Evolutionary conservation across 2,329 filamentous ascomycete species (phyloP), one percentile per base, ranked within the genome.

Genomic region (Macrophomina phaseolina): DNA sequence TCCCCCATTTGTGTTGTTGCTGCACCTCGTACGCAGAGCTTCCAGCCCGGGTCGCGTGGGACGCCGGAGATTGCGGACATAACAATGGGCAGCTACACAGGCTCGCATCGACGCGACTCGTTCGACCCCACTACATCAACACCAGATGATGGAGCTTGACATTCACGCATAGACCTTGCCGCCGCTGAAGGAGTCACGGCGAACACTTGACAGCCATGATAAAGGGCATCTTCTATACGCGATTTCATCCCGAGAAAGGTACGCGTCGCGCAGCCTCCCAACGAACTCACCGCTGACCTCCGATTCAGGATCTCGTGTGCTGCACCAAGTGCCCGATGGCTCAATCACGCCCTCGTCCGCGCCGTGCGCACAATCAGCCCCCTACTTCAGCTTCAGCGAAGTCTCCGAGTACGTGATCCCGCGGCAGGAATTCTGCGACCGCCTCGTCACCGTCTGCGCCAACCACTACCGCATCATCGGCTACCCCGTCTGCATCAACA

Each of bases 341-440:
- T 84, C 85, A 67, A 86, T 90, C 70, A 80, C 75, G 8, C 75
- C 78, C 1, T 78, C 75, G 5, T 68, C 66, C 73, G 70, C 77
- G 71, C 68, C 83, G 68, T 74, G 82, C 68, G 76, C 83, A 40
- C 78, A 75, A 71, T 86, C 82, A 74, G 82, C 83, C 11, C 89
- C 90, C 3, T 87, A 97, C 69, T 87, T 97, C 75, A 89, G 93
- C 79, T 98, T 97, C 80, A 88, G 91, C 70, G 89, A 92, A 62
- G 87, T 98, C 71, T 91, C 92, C 16, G 90, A 94, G 76, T 97
- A 97, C 82, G 90, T 99, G 75, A 97, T 99, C 74, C 95, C 95
- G 18, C 91, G 92, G 64, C 93, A 97, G 79, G 91, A 94, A 73
- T 95, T 99, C 76, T 97, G 94, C 85, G 96, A 97, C 77, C 92